A percentile compares a stretch with the other conserved stretches of the same genome.
These are phyloP conservation scores for Nicotiana benthamiana DNA, from an alignment of 257 asterid species.

Conservation along the genomic window DNA sequence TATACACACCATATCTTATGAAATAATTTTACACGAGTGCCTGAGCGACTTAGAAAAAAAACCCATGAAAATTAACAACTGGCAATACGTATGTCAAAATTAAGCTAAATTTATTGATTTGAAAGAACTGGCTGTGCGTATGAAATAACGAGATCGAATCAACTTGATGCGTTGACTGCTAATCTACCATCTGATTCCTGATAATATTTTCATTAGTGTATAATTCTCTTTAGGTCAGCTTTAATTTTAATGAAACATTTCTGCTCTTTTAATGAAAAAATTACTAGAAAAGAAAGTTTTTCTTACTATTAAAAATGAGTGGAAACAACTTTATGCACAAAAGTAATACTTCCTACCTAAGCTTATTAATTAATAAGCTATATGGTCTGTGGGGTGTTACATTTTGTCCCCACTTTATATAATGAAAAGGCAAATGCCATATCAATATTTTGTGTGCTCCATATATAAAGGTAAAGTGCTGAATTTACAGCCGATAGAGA, in stretches of 20 bases:
- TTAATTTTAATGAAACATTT: not conserved
- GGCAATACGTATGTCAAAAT: not conserved
- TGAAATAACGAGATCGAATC: not conserved
- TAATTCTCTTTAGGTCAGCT: not conserved
- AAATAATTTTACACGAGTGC: not conserved
- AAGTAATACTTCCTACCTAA: not conserved
- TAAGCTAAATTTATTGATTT: not conserved
- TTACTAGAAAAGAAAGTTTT: not conserved
- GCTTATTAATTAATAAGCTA: not conserved
- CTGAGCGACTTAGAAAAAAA: not conserved
- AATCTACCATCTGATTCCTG: not conserved
- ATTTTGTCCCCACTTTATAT: not conserved
- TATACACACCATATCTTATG: not conserved
- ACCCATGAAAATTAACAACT: not conserved
- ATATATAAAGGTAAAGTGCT: not conserved
- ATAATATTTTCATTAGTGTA: not conserved
- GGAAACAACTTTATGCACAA: not conserved
- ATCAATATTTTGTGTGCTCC: not conserved
- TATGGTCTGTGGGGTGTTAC: not conserved
- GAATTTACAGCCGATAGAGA: not conserved
- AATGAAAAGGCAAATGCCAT: not conserved
- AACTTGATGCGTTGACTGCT: not conserved
- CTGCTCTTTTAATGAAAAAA: not conserved
- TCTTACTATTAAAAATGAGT: not conserved
- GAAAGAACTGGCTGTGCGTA: no score